A percentile compares a stretch with the other conserved stretches of the same genome.
Evolutionary conservation across 2,329 filamentous ascomycete genomes (phyloP).

Genomic region (Sporothrix protearum): DNA sequence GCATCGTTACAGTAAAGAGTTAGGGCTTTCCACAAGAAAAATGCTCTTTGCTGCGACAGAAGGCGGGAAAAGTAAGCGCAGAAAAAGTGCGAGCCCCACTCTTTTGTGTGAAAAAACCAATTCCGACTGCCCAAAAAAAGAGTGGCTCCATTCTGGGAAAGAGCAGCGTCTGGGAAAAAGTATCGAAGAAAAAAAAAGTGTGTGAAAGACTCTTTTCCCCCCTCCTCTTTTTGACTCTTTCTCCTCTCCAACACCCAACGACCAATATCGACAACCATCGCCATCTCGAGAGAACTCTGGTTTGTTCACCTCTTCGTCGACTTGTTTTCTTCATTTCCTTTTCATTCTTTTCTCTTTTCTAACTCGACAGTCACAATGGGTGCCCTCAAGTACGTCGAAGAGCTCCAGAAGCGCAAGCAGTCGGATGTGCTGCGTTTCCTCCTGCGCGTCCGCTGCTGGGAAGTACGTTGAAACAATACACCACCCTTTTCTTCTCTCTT

Average conservation of each 20-base stretch:
- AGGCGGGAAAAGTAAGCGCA: slow-evolving; percentile 19
- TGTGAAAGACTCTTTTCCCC: slow-evolving; percentile 13
- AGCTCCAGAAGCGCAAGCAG: slow-evolving; percentile 99
- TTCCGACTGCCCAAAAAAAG: slow-evolving; percentile 10
- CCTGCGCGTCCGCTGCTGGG: slow-evolving; percentile 99
- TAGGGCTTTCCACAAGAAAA: slow-evolving; percentile 6
- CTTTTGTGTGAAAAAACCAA: slow-evolving; percentile 14
- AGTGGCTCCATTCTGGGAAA: background rate
- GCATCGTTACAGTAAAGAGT: background rate
- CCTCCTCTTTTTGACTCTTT: slow-evolving; percentile 5
- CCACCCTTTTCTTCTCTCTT: background rate
- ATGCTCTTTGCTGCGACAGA: background rate
- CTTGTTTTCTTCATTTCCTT: background rate
- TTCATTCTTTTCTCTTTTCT: slow-evolving; percentile 7
- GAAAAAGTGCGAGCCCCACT: slow-evolving; percentile 20
- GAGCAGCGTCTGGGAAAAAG: background rate
- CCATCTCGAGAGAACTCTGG: slow-evolving; percentile 18
- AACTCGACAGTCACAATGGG: slow-evolving; percentile 71
- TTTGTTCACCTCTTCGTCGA: slow-evolving; percentile 1
- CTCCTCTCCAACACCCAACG: slow-evolving; percentile 14
- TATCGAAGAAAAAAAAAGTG: slow-evolving; percentile 13
- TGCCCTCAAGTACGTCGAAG: slow-evolving; percentile 99
- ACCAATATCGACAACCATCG: slow-evolving; percentile 22
- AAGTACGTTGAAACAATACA: slow-evolving; percentile 65
- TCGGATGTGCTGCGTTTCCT: slow-evolving; percentile 99